Base-by-base conservation (phyloP, 2,329 filamentous ascomycete species). In the Colletotrichum agaves region DNA sequence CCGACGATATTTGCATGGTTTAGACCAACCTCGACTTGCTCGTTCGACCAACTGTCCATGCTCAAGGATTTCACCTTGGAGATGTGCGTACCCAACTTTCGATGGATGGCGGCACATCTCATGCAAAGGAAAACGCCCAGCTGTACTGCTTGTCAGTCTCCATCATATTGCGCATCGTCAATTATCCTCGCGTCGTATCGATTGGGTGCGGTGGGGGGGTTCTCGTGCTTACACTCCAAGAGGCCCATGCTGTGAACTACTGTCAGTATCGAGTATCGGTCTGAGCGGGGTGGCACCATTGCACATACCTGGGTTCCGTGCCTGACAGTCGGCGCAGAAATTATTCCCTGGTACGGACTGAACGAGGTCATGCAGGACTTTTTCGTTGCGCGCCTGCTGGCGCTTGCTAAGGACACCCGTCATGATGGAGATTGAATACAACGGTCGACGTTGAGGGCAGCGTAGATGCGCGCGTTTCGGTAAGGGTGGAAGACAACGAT, bases 51-150 rank as follows among this genome's bases (percentile, higher is more conserved):
- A 73, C 91, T 96, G 81, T 99, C 96, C 94, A 99, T 98, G 79
- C 92, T 98, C 82, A 99, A 81, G 41, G 94, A 98, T 81, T 99
- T 99, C 83, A 99, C 94, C 80, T 99, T 99, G 72, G 94, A 98
- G 71, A 99, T 93, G 80, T 99, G 96, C 44, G 96, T 98, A 69
- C 96, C 96, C 75, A 99, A 85, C 81, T 98, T 98, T 76, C 96
- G 93, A 83, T 99, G 96, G 75, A 98, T 88, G 61, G 94, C 88
- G 61, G 94, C 96, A 84, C 96, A 99, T 78, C 96, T 93, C 92
- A 99, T 97, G 82, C 96, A 99, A 57, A 99, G 85, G 78, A 99
- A 99, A 71, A 98, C 89, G 68, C 96, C 96, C 81, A 99, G 84
- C 93, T 98, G 60, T 23, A 47, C 21, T 21, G 35, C 49, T n/a